Base-by-base conservation (phyloP, 2,329 filamentous ascomycete genomes). In the Alternaria alternata region DNA sequence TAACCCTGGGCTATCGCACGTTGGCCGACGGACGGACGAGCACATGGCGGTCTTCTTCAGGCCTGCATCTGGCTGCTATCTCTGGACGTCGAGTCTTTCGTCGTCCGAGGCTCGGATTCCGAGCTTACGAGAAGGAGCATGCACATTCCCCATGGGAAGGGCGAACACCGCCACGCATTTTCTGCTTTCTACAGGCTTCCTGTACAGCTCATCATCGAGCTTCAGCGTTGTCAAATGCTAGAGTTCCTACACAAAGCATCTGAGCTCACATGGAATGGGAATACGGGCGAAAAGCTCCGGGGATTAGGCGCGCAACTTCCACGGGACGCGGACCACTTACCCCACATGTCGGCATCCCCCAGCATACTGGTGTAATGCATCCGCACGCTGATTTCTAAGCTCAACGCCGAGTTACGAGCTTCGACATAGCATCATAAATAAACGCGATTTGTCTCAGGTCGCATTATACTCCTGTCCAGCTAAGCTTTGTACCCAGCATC, bases 341-440 rank as follows among this genome's bases (percentile, higher is more conserved):
- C 66, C 69, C 68, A 63, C 64, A 48, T 49, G 22, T 36, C 46
- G 26, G 41, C 44, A 58, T 65, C 55, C 34, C 7, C 43, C 48
- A 20, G 56, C 51, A 57, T 43, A 14, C 62, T 65, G 67, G 67
- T 69, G 67, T 66, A 63, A 67, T 69, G 48, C 34, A 55, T 58
- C 26, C 14, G 16, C 5, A 6, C 11, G 12, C 43, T 69, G 72
- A 73, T 73, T 74, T 69, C 61, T 70, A 72, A 73, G 59, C 70
- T 22, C 20, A 51, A 42, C 28, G 26, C 55, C 49, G 44, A 62
- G n/a, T 7, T 44, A 43, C 34, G 43, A 48, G 16, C 32, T 43
- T 36, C 20, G 30, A 51, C n/a, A 34, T 47, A 43, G 39, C 18
- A 18, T 22, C 24, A 49, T 44, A 24, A 26, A 32, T 32, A 22